phyloP scores from a whole-genome alignment of 2,329 filamentous ascomycete species.

The Rhytidhysteron rufulum region DNA sequence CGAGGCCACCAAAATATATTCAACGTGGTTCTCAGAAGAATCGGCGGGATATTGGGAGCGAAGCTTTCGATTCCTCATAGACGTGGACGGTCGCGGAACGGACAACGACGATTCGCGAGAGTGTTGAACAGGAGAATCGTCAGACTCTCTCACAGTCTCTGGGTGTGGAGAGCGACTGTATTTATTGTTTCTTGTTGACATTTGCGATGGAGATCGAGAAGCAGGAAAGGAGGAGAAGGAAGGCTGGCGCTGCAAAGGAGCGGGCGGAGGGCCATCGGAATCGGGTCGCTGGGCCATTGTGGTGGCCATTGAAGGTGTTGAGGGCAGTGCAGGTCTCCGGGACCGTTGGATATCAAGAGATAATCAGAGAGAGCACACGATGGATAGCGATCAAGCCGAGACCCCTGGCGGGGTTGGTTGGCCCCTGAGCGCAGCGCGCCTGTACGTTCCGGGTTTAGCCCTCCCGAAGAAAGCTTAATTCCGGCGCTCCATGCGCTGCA shows the following conservation, averaged over 20 bases:
- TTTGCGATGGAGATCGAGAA: constrained; percentile 35
- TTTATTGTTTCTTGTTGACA: constrained; percentile 30
- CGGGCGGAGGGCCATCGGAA: constrained; percentile 12
- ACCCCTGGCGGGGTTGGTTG: not conserved
- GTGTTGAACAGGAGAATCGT: constrained; percentile 15
- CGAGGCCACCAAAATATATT: constrained; percentile 95
- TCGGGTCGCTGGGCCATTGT: constrained; percentile 22
- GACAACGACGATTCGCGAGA: constrained; percentile 24
- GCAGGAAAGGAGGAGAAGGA: constrained; percentile 42
- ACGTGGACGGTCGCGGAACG: constrained; percentile 9
- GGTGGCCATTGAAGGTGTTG: constrained; percentile 19
- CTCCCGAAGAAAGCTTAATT: not conserved
- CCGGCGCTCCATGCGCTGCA: no score
- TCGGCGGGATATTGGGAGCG: constrained; percentile 48
- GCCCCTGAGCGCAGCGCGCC: no score
- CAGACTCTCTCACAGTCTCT: constrained; percentile 30
- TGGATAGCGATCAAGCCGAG: not conserved
- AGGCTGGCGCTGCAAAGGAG: constrained; percentile 34
- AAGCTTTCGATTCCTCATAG: constrained; percentile 22
- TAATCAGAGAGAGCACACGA: not conserved
- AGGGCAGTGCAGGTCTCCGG: not conserved
- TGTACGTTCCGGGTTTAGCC: not conserved
- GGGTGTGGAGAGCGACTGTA: constrained; percentile 34
- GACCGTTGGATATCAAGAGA: constrained; percentile 1
- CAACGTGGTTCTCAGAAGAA: constrained; percentile 78